Conservation (phyloP, 1,139 yeast genomes). For the Pichia inconspicua region DNA sequence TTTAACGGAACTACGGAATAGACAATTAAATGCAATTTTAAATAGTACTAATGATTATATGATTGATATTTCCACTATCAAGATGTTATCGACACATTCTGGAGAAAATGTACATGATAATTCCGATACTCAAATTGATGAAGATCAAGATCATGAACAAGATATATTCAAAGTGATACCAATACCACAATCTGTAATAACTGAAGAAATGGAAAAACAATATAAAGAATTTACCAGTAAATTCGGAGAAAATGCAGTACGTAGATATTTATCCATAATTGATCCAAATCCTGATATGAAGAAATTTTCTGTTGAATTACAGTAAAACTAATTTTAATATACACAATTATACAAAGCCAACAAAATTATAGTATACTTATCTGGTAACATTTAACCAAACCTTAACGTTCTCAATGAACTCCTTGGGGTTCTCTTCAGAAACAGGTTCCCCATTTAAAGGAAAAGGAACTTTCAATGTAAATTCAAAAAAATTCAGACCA, state of each 20-base stretch:
- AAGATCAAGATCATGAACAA: conserved; percentile 5
- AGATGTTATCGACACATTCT: conserved; percentile 10
- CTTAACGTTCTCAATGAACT: conserved; percentile 18
- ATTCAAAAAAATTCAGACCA: conserved; percentile 28
- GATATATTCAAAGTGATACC: conserved; percentile 9
- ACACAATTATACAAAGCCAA: neutral
- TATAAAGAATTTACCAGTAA: conserved; percentile 7
- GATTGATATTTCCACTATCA: conserved; percentile 18
- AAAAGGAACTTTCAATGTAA: conserved; percentile 22
- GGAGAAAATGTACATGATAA: neutral
- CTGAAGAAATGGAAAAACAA: conserved; percentile 13
- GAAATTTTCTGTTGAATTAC: conserved; percentile 5
- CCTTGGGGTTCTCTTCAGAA: conserved; percentile 2
- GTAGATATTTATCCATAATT: conserved; percentile 1
- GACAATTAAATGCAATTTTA: conserved; percentile 25
- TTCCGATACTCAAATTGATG: conserved; percentile 4
- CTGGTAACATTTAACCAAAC: conserved; percentile 18
- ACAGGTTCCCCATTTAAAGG: conserved; percentile 12
- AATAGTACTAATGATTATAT: conserved; percentile 27
- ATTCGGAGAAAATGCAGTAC: conserved; percentile 9
- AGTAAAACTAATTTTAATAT: neutral
- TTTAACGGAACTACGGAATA: conserved; percentile 23
- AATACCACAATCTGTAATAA: conserved; percentile 8
- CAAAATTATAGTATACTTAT: neutral
- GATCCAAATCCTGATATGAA: neutral